These are phyloP conservation scores for Linum trigynum DNA, from an alignment of 345 rosid genomes.

Conservation along the genomic window DNA sequence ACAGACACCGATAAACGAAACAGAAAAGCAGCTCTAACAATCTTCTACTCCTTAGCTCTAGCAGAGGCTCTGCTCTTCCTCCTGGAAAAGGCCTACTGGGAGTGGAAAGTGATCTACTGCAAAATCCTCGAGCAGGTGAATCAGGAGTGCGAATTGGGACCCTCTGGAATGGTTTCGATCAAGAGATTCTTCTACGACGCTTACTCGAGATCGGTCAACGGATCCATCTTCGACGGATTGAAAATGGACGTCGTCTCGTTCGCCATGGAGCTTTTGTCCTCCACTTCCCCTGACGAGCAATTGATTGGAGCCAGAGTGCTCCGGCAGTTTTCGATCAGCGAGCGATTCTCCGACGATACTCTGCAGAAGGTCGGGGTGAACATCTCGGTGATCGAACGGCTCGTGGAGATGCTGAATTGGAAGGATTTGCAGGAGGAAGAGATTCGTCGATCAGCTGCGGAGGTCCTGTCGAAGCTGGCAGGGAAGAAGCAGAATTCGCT, in stretches of 20 bases:
- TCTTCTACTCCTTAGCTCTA: conserved; percentile 71
- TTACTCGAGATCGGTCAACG: conserved; percentile 66
- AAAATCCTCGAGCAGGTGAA: conserved; percentile 62
- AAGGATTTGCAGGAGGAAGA: conserved; percentile 80
- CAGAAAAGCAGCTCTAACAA: conserved; percentile 48
- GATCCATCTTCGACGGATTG: conserved; percentile 81
- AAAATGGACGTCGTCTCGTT: conserved; percentile 81
- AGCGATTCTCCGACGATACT: conserved; percentile 56
- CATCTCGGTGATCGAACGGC: conserved; percentile 50
- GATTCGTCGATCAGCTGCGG: conserved; percentile 64
- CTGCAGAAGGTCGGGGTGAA: conserved; percentile 75
- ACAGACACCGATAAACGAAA: conserved; percentile 71
- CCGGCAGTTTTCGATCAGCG: conserved; percentile 38
- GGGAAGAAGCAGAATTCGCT: conserved; percentile 74
- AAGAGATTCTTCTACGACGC: conserved; percentile 81
- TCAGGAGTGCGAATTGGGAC: conserved; percentile 56
- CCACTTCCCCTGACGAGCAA: conserved; percentile 77
- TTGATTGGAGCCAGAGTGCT: conserved; percentile 65
- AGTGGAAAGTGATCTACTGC: conserved; percentile 39
- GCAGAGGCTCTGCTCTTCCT: conserved; percentile 79
- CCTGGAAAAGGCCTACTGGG: conserved; percentile 86
- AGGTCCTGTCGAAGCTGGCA: conserved; percentile 58
- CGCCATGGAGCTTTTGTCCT: conserved; percentile 58
- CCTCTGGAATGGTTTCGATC: conserved; percentile 52
- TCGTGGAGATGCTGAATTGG: conserved; percentile 91